phyloP scores from a whole-genome alignment of 495 filamentous ascomycete species.

The Neohortaea acidophila region DNA sequence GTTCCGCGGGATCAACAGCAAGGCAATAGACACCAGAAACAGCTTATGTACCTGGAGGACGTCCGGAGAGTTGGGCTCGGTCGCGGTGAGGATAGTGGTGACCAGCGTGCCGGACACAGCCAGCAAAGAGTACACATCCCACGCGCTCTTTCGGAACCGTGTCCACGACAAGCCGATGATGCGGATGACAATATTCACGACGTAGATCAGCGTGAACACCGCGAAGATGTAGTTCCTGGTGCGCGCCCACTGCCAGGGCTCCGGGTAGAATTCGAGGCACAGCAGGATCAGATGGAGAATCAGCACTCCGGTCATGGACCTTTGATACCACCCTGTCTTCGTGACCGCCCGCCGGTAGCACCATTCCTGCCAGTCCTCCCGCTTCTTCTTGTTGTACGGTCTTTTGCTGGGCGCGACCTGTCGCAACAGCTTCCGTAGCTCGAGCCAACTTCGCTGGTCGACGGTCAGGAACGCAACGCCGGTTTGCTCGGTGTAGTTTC shows the following conservation, averaged over 20 bases:
- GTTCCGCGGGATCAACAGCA: constrained; percentile 89
- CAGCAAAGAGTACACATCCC: constrained; percentile 82
- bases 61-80: constrained; percentile 36
- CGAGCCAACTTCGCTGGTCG: constrained; percentile 93
- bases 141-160: constrained; percentile 81
- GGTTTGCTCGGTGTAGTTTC: constrained; percentile 97
- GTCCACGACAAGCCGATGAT: constrained; percentile 83
- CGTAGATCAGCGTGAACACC: constrained; percentile 69
- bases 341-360: constrained; percentile 88
- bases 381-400: constrained; percentile 56
- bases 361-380: constrained; percentile 69
- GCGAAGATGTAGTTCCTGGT: constrained; percentile 67
- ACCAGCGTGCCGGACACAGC: constrained; percentile 72
- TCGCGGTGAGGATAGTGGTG: constrained; percentile 55
- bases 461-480: constrained; percentile 93
- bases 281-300: constrained; percentile 72
- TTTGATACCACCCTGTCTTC: constrained; percentile 88
- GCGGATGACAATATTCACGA: constrained; percentile 69
- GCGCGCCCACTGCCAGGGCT: constrained; percentile 46
- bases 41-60: constrained; percentile 78
- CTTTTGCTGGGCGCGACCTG: constrained; percentile 89
- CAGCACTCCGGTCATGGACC: constrained; percentile 59
- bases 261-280: constrained; percentile 71
- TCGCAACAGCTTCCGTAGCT: constrained; percentile 79
- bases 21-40: constrained; percentile 77